These are phyloP conservation scores for Volvox carteri DNA, from an alignment of 163 green algal genomes.

Conservation along the genomic window DNA sequence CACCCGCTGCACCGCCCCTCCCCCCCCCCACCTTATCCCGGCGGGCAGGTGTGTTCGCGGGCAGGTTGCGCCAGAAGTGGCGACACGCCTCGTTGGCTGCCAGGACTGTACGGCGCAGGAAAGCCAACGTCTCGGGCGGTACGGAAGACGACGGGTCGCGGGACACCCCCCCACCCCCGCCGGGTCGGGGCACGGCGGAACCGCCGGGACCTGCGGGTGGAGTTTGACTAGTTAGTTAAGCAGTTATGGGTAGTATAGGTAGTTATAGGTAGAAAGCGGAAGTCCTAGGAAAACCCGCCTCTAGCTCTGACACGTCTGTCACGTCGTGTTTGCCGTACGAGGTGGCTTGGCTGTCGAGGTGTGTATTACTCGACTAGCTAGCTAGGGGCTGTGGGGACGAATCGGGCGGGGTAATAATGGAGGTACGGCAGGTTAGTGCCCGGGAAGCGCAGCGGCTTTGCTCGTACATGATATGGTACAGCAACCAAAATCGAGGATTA, in stretches of 20 bases:
- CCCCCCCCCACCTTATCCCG: constrained; percentile 24
- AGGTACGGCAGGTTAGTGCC: too few species aligned
- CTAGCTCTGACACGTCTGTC: too few species aligned
- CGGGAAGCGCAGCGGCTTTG: too few species aligned
- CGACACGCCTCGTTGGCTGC: constrained; percentile 32
- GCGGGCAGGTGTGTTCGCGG: constrained; percentile 22
- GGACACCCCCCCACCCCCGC: not conserved
- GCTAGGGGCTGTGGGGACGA: too few species aligned
- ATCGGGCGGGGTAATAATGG: too few species aligned
- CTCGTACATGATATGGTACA: too few species aligned
- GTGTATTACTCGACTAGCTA: too few species aligned
- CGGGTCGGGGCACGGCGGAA: not conserved
- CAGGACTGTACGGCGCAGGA: constrained; percentile 48
- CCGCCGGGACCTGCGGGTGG: constrained; percentile 26
- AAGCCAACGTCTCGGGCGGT: constrained; percentile 15
- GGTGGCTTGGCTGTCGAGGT: too few species aligned
- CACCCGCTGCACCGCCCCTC: not conserved
- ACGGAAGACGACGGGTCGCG: constrained; percentile 44
- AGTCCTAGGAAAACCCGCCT: too few species aligned
- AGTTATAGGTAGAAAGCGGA: too few species aligned
- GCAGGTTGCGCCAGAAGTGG: constrained; percentile 37
- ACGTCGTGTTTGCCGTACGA: too few species aligned
- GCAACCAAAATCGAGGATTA: too few species aligned
- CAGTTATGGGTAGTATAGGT: not conserved
- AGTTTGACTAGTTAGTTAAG: not conserved